Evolutionary conservation across 805 yeast genomes (phyloP), one percentile per base, ranked within the genome.

Genomic region (Kodamaea kakaduensis): DNA sequence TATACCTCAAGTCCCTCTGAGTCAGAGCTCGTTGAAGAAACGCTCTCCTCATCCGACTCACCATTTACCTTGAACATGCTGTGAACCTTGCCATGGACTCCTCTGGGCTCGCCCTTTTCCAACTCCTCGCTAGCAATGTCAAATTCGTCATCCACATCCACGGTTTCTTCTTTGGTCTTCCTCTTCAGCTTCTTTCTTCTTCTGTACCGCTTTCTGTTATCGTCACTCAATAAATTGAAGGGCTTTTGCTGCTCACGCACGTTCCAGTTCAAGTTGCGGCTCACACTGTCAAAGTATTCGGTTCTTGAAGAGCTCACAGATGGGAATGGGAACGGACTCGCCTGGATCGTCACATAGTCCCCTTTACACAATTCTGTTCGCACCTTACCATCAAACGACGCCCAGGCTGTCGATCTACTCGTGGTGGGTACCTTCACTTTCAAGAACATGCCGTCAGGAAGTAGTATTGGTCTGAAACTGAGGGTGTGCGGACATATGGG

Each of bases 401-500:
- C 94, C 95, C 96, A 93, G 0, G 97, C 97, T 0, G 96, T 85
- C 4, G 93, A 78, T 34, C 98, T 65, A 27, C 95, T 81, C 36
- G 78, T 63, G 2, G 54, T 36, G 0, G 97, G 96, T 3, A 88
- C 94, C 49, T 82, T 83, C 4, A 90, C 83, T 48, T 77, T 81
- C 40, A 90, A 62, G 17, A 74, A 69, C 89, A 89, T 86, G n/a
- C 93, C 84, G 57, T 90, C 97, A 0, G 97, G 97, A 18, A 90
- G 67, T 38, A 90, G 69, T 36, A 90, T 83, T 3, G 97, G 97
- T 46, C 97, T 71, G 64, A 90, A 90, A 6, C 95, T 84, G 30
- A 90, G 69, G 0, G 97, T 87, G 54, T 90, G 97, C 1, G 97
- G 97, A 55, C 97, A 90, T 40, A 90, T 88, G 0, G 97, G 97